Evolutionary conservation across 805 yeast genomes (phyloP).

Genomic region (Saccharomycopsis capsularis): DNA sequence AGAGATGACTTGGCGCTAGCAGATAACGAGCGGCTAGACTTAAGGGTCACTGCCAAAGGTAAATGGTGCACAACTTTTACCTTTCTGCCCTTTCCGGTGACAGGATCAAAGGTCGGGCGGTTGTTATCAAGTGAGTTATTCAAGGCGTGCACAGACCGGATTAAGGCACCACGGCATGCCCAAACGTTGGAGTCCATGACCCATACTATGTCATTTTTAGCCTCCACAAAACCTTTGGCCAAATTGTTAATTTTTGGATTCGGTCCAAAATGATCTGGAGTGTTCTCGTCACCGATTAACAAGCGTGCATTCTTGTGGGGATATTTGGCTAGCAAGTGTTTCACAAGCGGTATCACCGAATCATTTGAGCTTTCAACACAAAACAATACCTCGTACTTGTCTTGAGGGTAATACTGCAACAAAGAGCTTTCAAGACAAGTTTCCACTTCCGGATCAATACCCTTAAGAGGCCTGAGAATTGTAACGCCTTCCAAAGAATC

Average conservation of each 20-base stretch:
- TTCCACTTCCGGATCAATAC: constrained; percentile 69
- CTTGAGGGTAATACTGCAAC: constrained; percentile 55
- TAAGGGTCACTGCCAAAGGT: constrained; percentile 53
- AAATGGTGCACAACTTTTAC: constrained; percentile 75
- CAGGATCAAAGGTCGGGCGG: constrained; percentile 21
- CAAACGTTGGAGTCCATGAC: constrained; percentile 81
- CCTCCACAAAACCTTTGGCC: constrained; percentile 67
- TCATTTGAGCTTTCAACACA: constrained; percentile 64
- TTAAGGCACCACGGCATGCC: constrained; percentile 58
- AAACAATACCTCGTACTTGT: constrained; percentile 60
- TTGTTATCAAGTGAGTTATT: constrained; percentile 49
- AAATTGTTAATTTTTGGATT: constrained; percentile 86
- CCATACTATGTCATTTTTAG: constrained; percentile 74
- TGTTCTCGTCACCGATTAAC: constrained; percentile 39
- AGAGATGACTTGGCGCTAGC: not conserved
- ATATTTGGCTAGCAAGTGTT: constrained; percentile 42
- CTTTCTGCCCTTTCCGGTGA: constrained; percentile 27
- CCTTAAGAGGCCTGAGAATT: constrained; percentile 76
- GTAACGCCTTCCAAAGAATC: constrained; percentile 59
- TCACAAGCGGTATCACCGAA: constrained; percentile 55
- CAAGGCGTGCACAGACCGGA: constrained; percentile 53
- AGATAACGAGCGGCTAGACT: constrained; percentile 5
- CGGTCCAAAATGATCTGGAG: constrained; percentile 57
- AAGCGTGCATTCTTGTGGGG: constrained; percentile 54
- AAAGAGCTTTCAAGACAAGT: constrained; percentile 63